Conservation (phyloP, 2,329 filamentous ascomycete genomes). For the Cordyceps cicadae region DNA sequence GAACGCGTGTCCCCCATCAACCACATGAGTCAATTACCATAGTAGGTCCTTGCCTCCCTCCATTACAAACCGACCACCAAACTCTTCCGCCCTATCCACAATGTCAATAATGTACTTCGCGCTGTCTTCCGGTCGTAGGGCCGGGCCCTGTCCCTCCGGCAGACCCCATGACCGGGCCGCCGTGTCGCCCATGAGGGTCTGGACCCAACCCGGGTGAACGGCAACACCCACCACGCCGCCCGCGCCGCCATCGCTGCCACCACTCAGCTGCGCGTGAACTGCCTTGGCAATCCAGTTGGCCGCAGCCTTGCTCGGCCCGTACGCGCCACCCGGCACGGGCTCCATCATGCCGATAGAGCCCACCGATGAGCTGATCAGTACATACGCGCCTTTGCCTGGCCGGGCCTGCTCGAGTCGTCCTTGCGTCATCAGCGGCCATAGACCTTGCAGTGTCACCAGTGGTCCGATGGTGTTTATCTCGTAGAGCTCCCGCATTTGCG, state of each 20-base stretch:
- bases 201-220: slow-evolving; percentile 32
- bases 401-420: not conserved
- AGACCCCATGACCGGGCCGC: slow-evolving; percentile 26
- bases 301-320: slow-evolving; percentile 28
- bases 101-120: slow-evolving; percentile 25
- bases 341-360: slow-evolving; percentile 27
- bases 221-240: slow-evolving; percentile 21
- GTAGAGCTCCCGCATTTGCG: slow-evolving; percentile 31
- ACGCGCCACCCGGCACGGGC: slow-evolving; percentile 25
- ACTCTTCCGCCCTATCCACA: slow-evolving; percentile 27
- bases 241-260: not conserved
- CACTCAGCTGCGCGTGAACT: slow-evolving; percentile 21
- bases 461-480: slow-evolving; percentile 37
- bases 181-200: slow-evolving; percentile 23
- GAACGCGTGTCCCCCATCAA: not conserved
- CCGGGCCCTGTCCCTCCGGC: slow-evolving; percentile 16
- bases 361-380: slow-evolving; percentile 28
- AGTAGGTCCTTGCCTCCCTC: slow-evolving; percentile 23
- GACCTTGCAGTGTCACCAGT: slow-evolving; percentile 26
- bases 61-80: slow-evolving; percentile 26
- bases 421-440: slow-evolving; percentile 26
- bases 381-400: slow-evolving; percentile 22
- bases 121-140: slow-evolving; percentile 23
- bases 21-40: slow-evolving; percentile 14
- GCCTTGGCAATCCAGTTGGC: slow-evolving; percentile 26